Percentiles rank a stretch among this genome's conserved stretches.
Evolutionary conservation across 257 asterid species (phyloP).

Genomic region (Penstemon davidsonii): DNA sequence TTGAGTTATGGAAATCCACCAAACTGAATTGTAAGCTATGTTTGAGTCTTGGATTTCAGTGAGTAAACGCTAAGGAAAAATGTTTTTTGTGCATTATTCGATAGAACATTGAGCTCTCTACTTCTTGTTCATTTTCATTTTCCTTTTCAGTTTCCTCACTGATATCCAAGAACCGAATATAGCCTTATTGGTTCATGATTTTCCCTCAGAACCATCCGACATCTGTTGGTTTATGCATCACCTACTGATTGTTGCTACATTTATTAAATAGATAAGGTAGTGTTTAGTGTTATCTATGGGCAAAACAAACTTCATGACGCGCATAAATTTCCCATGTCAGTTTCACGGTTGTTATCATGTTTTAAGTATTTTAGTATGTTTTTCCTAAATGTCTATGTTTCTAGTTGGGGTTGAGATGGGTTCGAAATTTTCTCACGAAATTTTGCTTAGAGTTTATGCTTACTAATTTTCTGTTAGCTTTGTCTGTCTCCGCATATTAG

Average conservation of each 20-base stretch:
- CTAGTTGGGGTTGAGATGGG: slow-evolving; percentile 1
- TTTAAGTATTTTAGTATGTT: slow-evolving; percentile 4
- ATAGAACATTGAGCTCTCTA: no score
- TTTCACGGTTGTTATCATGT: neutral
- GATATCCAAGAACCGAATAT: no score
- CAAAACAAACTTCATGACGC: neutral
- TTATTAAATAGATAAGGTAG: neutral
- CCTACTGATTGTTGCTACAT: neutral
- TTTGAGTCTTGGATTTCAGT: no score
- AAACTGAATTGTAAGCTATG: neutral
- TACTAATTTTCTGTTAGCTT: neutral
- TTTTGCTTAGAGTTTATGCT: neutral
- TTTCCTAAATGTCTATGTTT: slow-evolving; percentile 6
- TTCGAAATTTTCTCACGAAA: neutral
- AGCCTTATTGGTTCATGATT: no score
- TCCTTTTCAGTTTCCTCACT: no score
- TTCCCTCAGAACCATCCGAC: no score
- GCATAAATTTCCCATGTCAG: neutral
- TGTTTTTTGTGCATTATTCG: no score
- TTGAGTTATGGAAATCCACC: neutral
- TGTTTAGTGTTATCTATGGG: neutral
- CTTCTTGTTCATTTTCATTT: no score
- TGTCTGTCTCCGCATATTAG: slow-evolving; percentile 13
- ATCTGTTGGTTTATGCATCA: neutral
- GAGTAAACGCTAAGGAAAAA: no score